Conservation (phyloP, 2,329 filamentous ascomycete genomes). For the Parasarocladium wereldwijsianum region DNA sequence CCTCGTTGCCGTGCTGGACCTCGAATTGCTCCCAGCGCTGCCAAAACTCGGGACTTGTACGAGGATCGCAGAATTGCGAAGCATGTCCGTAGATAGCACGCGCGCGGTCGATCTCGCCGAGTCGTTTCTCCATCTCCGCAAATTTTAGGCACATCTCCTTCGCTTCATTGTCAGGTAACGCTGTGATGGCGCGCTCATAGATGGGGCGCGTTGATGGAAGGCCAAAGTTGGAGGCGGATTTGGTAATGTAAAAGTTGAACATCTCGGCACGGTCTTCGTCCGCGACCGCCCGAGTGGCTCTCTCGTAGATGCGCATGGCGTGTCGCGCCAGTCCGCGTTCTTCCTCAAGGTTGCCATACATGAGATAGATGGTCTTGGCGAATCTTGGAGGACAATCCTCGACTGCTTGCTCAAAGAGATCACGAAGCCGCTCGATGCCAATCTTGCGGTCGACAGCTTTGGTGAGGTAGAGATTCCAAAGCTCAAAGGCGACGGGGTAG, state of each 20-base stretch:
- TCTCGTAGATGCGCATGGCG: conserved; percentile 98
- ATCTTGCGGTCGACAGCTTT: conserved; percentile 96
- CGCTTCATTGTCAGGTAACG: conserved; percentile 84
- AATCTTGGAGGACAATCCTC: conserved; percentile 93
- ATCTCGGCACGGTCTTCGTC: conserved; percentile 93
- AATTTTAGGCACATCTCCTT: conserved; percentile 99
- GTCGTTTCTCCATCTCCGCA: conserved; percentile 83
- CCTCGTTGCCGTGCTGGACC: conserved; percentile 94
- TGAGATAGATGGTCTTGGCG: conserved; percentile 87
- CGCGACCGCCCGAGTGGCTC: conserved; percentile 83
- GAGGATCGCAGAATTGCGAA: conserved; percentile 91
- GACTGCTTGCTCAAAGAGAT: conserved; percentile 93
- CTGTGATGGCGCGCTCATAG: conserved; percentile 88
- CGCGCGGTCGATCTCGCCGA: conserved; percentile 89
- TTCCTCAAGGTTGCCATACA: conserved; percentile 97
- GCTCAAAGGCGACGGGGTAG: conserved; percentile 93
- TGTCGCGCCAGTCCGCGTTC: conserved; percentile 87
- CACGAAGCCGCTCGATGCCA: conserved; percentile 81
- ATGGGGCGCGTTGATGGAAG: conserved; percentile 88
- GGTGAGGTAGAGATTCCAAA: conserved; percentile 96
- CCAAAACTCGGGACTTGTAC: conserved; percentile 86
- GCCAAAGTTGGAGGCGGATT: conserved; percentile 95
- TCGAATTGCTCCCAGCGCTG: conserved; percentile 95
- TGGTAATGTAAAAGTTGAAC: conserved; percentile 99
- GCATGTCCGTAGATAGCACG: conserved; percentile 93